Percentiles rank a stretch among this genome's conserved stretches.
These are phyloP conservation scores for Ligustrum vulgare DNA, from an alignment of 257 asterid genomes.

Conservation along the genomic window DNA sequence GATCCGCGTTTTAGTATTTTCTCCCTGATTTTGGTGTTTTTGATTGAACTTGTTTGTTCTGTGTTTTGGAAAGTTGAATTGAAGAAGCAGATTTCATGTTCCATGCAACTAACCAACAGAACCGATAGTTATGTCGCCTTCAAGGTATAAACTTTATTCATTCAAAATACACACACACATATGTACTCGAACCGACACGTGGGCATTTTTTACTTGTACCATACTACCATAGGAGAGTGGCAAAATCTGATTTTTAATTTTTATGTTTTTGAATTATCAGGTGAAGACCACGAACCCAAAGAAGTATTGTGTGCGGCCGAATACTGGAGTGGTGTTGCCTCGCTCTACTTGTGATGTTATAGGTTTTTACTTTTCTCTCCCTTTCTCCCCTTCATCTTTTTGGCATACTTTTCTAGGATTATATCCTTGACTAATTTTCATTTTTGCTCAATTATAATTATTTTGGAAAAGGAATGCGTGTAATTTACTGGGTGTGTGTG, in stretches of 20 bases:
- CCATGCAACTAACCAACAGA: slow-evolving; percentile 64
- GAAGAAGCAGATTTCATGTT: slow-evolving; percentile 81
- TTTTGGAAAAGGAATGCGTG: not conserved
- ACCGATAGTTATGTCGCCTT: slow-evolving; percentile 67
- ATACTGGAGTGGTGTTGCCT: slow-evolving; percentile 90
- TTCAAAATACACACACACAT: not conserved
- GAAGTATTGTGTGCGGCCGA: slow-evolving; percentile 97
- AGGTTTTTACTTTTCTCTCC: slow-evolving; percentile 42
- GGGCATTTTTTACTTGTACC: not conserved
- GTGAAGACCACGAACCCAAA: slow-evolving; percentile 99
- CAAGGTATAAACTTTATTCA: slow-evolving; percentile 45
- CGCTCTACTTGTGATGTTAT: slow-evolving; percentile 69
- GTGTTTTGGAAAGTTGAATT: slow-evolving; percentile 53
- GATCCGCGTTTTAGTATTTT: slow-evolving; percentile 32
- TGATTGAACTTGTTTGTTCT: not conserved
- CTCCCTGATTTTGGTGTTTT: slow-evolving; percentile 8
- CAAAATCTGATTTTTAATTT: slow-evolving; percentile 1
- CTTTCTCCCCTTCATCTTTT: not conserved
- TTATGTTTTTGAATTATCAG: slow-evolving; percentile 40
- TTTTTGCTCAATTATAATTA: not conserved
- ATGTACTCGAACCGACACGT: not conserved
- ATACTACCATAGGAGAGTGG: not conserved
- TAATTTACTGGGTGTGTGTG: slow-evolving; percentile 2
- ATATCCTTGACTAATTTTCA: not conserved
- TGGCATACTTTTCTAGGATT: not conserved